Evolutionary conservation across 2,329 filamentous ascomycete species (phyloP), one percentile per base, ranked within the genome.

Genomic region (Pseudodiploospora longispora): DNA sequence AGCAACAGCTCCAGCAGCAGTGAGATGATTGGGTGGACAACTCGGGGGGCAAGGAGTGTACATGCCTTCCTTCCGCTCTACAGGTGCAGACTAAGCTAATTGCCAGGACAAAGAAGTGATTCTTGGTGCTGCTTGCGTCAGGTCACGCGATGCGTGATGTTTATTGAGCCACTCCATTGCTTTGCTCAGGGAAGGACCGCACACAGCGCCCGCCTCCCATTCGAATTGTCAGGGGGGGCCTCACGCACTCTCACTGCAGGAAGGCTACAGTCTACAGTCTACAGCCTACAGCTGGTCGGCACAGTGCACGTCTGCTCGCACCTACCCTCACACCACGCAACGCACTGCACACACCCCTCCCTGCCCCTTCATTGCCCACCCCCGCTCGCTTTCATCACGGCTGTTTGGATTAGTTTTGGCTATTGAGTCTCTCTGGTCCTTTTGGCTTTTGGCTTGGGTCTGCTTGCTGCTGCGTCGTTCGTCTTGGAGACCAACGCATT

Each of bases 111-210:
- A 44, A 33, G 36, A 30, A 38, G 28, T 28, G 27, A 42, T 12
- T 42, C 34, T 27, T 32, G 40, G 39, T 41, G 38, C 36, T 32
- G 37, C 41, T 59, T 60, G 57, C 57, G 56, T 55, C 55, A 55
- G 57, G 57, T 60, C 57, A 59, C 57, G 56, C 57, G 57, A 60
- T 60, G 46, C 41, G 53, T 58, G 54, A 47, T 45, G 46, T 42
- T 19, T 44, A 45, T 47, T 41, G 46, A 47, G 44, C 44, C 44
- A 46, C 43, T 35, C 36, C 33, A 28, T 10, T 27, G 19, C 19
- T 19, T 30, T 37, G 43, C 34, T 40, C 40, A 35, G 41, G 44
- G 44, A 42, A 47, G 38, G 37, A 37, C 39, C 44, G 41, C 44
- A 43, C 44, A 33, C 44, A 41, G 44, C 38, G 27, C 19, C 19